Evolutionary conservation across 75 land plant species (phyloP).

Genomic region (Cupressus sempervirens): DNA sequence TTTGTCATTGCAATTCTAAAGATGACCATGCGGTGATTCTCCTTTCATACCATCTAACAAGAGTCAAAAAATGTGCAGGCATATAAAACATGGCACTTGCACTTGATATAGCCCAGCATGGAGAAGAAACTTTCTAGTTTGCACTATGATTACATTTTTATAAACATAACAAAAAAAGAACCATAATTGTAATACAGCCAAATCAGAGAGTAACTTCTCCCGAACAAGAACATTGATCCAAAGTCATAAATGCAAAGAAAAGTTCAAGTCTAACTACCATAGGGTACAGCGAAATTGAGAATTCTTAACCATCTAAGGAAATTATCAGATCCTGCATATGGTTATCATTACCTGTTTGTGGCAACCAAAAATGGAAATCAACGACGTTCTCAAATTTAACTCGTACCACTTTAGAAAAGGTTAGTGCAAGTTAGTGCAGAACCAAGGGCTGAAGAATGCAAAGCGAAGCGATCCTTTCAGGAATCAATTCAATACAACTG

Average conservation of each 20-base stretch:
- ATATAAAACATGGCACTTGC: neutral
- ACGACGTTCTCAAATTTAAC: conserved; percentile 2
- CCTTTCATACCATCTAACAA: neutral
- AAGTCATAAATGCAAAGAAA: neutral
- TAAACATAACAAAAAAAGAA: neutral
- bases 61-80: neutral
- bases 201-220: neutral
- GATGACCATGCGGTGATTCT: neutral
- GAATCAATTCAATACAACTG: neutral
- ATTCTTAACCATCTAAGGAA: neutral
- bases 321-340: conserved; percentile 2
- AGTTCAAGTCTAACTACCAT: neutral
- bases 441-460: neutral
- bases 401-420: neutral
- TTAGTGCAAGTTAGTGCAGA: conserved; percentile 8
- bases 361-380: conserved; percentile 11
- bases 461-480: neutral
- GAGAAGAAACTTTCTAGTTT: neutral
- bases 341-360: conserved; percentile 10
- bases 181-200: neutral
- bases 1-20: neutral
- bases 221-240: neutral
- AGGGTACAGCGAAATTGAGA: neutral
- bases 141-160: neutral
- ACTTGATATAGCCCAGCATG: neutral